A percentile compares a stretch with the other conserved stretches of the same genome.
Evolutionary conservation across 306 rosid species (phyloP).

Genomic region (Quercus rubra): DNA sequence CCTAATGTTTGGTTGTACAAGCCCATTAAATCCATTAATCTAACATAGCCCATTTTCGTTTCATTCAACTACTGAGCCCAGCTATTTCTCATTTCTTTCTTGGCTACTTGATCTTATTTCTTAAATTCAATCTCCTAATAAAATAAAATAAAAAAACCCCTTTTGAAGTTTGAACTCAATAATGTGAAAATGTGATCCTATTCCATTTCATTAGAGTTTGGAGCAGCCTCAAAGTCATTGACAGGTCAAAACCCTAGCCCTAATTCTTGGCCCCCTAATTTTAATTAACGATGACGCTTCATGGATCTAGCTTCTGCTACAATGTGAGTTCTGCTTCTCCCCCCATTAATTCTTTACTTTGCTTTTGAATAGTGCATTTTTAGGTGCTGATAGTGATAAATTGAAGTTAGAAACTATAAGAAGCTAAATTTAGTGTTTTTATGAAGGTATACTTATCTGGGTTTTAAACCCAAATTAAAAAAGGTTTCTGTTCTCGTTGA

Average conservation of each 20-base stretch:
- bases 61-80: too few relatives aligned
- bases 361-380: neutral
- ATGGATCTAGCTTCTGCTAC: slow-evolving; percentile 23
- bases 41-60: neutral
- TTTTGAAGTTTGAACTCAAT: too few relatives aligned
- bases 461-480: neutral
- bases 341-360: neutral
- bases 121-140: too few relatives aligned
- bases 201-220: neutral
- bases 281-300: slow-evolving; percentile 31
- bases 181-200: too few relatives aligned
- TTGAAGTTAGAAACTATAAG: neutral
- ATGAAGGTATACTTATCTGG: neutral
- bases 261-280: neutral
- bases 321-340: slow-evolving; percentile 25
- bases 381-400: neutral
- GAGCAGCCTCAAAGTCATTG: neutral
- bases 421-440: neutral
- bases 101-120: too few relatives aligned
- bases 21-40: neutral
- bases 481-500: too few relatives aligned
- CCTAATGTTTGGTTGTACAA: neutral
- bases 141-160: too few relatives aligned
- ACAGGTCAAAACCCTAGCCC: slow-evolving; percentile 5
- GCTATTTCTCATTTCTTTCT: too few relatives aligned